Conservation (phyloP, 768 basidiomycete genomes). For the Mycena vitilis region DNA sequence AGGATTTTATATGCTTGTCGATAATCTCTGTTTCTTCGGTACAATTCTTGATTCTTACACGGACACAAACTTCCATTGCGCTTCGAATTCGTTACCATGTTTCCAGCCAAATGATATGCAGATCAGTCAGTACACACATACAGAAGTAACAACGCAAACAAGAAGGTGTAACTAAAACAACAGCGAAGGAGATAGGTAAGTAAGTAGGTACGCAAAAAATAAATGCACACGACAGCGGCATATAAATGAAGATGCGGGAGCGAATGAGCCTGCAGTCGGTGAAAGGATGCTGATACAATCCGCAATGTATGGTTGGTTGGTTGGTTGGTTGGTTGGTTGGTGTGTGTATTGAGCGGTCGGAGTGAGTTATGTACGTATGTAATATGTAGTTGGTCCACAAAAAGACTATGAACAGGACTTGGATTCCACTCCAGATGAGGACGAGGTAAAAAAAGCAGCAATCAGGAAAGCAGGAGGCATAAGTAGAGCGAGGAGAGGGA, state of each 20-base stretch:
- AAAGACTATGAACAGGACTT: slow-evolving; percentile 14
- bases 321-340: slow-evolving; percentile 4
- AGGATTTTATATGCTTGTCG: too few relatives aligned
- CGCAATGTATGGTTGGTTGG: slow-evolving; percentile 7
- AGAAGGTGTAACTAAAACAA: slow-evolving; percentile 20
- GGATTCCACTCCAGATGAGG: slow-evolving; percentile 18
- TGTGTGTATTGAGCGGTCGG: slow-evolving; percentile 3
- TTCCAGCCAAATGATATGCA: not conserved
- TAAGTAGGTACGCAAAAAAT: not conserved
- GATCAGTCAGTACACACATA: slow-evolving; percentile 4
- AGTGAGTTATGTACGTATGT: slow-evolving; percentile 14
- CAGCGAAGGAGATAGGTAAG: not conserved
- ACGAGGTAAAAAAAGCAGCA: slow-evolving; percentile 23
- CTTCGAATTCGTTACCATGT: not conserved
- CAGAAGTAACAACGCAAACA: slow-evolving; percentile 16
- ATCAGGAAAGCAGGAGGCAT: slow-evolving; percentile 22
- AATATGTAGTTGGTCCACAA: slow-evolving; percentile 10
- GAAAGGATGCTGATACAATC: slow-evolving; percentile 32
- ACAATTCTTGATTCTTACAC: too few relatives aligned
- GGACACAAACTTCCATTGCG: too few relatives aligned
- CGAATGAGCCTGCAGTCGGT: slow-evolving; percentile 21
- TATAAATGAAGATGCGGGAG: not conserved
- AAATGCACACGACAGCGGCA: slow-evolving; percentile 6
- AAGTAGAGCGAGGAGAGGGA: slow-evolving; percentile 10
- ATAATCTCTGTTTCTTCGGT: too few relatives aligned